A percentile compares a stretch with the other conserved stretches of the same genome.
Evolutionary conservation across 352 stramenopile genomes (phyloP).

Genomic region (Pythium inflatum): DNA sequence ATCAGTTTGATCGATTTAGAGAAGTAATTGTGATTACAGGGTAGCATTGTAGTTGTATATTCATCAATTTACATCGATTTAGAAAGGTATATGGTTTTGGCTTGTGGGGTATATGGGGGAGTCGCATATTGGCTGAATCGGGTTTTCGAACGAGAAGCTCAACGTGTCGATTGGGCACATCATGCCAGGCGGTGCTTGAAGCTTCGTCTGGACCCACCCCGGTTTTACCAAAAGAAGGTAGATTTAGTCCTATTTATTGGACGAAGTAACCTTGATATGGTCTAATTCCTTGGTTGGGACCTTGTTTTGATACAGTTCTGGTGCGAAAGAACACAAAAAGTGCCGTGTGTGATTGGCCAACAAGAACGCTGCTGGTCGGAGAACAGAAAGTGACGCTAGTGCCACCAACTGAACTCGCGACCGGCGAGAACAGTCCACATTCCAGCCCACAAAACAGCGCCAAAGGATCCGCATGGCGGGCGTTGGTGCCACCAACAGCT

Average conservation of each 20-base stretch:
- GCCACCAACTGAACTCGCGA: background rate
- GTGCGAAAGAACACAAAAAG: slow-evolving; percentile 1
- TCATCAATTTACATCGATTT: too few species aligned
- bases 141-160: background rate
- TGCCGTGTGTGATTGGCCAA: background rate
- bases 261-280: slow-evolving; percentile 5
- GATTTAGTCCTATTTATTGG: too few species aligned
- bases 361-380: slow-evolving; percentile 4
- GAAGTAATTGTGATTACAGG: too few species aligned
- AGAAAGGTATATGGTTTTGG: background rate
- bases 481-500: background rate
- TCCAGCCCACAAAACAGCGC: background rate
- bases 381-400: slow-evolving; percentile 8
- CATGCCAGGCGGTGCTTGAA: background rate
- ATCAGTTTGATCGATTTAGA: too few species aligned
- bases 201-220: background rate
- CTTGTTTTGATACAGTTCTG: slow-evolving; percentile 5
- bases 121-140: background rate
- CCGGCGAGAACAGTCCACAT: too few species aligned
- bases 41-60: too few species aligned
- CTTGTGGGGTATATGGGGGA: background rate
- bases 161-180: too few species aligned
- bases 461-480: too few species aligned
- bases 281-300: background rate
- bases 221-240: background rate